Evolutionary conservation across 1,139 yeast species (phyloP), one percentile per base, ranked within the genome.

Genomic region (Spencermartinsiella ligniputridi): DNA sequence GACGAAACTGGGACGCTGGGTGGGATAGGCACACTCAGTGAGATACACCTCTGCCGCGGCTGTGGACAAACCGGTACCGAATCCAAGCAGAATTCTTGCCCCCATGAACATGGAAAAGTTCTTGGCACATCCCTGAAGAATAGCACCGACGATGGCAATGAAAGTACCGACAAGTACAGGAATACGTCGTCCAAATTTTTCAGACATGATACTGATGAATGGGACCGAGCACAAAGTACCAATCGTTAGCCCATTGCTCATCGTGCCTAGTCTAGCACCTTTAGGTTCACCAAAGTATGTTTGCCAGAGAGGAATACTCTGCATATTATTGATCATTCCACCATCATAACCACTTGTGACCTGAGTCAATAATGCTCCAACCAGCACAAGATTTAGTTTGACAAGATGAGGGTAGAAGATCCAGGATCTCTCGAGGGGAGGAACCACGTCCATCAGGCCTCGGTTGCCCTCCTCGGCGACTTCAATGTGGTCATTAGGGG

Each of bases 181-280:
- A 36, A 63, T 60, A 52, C 67, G 70, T 64, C 83, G 69, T 46
- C 83, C 83, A 35, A 56, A 60, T 16, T 52, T 57, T 48, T 78
- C 83, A 50, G 74, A 62, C 37, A 71, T 51, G 44, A 60, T 58
- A 17, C 44, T 37, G 21, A 42, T 48, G 50, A 42, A 47, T n/a
- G 53, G 53, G n/a, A 46, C 40, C 19, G 59, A 44, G 4, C 57
- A 13, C 12, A 60, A 37, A 21, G 51, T 51, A 42, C 84, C 83
- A 57, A 78, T 77, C 18, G 73, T 68, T 17, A 78, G 74, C 40
- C 83, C 83, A 54, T 71, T 72, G 24, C 66, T 51, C 45, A 75
- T 63, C 21, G 75, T 74, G 45, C 79, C 79, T 38, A 74, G 61
- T 16, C 59, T 58, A 33, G 67, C 66, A 47, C 76, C 75, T 5